Evolutionary conservation across 108 stramenopile species (phyloP), one percentile per base, ranked within the genome.

Genomic region (Chaetoceros muelleri): DNA sequence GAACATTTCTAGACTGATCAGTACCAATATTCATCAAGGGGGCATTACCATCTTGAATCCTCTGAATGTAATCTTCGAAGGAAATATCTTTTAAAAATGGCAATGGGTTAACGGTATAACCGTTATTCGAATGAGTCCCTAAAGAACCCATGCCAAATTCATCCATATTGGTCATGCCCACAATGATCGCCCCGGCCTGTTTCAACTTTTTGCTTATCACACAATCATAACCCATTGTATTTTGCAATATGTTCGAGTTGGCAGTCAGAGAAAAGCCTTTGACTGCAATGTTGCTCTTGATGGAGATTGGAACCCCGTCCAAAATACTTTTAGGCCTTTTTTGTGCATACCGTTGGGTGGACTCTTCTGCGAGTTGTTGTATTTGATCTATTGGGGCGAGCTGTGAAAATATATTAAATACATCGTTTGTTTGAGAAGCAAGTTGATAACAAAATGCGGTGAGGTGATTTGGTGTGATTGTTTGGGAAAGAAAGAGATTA

Each of bases 121-220:
- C 10, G 44, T 23, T 28, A 22, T 26, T 51, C 29, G 25, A 52
- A 62, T 93, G 80, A 16, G 61, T 76, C 47, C 87, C 87, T 44
- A 86, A 65, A 53, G 83, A 84, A 8, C 96, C 96, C 96, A 99
- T 97, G 0, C 86, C 96, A 76, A 98, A 97, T 76, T 99, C 96
- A 63, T 97, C 96, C 95, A 96, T 83, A 67, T 87, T 95, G 17
- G 95, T 90, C 40, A 71, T 82, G 28, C 96, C 98, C 16, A 99
- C 62, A 3, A 87, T 34, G 5, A 94, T 72, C 5, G 95, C 92
- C 27, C 96, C 96, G 59, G 53, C 60, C 1, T 72, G 78, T 40
- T 67, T 60, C 24, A 91, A 31, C 26, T 87, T 55, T 55, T 63
- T 59, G 1, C 55, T 53, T 24, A 90, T 81, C 25, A 85, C 81